Evolutionary conservation across 2,329 filamentous ascomycete species (phyloP).

Genomic region (Neofusicoccum laricinum): DNA sequence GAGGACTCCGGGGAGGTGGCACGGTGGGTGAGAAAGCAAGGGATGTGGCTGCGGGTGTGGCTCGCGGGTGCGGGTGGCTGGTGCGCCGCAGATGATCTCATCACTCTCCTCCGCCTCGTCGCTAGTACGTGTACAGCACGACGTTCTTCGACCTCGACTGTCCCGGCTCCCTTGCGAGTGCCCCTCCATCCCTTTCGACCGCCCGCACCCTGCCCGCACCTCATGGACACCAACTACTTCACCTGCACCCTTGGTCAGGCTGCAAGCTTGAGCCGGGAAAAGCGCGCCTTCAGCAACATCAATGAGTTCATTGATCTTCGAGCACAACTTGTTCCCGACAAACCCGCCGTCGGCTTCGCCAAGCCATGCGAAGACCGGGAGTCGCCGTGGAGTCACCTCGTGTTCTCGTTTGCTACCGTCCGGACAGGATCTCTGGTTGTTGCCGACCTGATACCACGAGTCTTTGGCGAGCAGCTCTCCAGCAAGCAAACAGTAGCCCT

Average conservation of each 20-base stretch:
- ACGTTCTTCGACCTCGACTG: no score
- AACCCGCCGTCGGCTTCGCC: slow-evolving; percentile 50
- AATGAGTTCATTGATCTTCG: slow-evolving; percentile 35
- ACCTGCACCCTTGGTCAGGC: slow-evolving; percentile 61
- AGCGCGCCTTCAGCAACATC: slow-evolving; percentile 22
- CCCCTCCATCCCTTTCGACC: no score
- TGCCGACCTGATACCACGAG: slow-evolving; percentile 29
- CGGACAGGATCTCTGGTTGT: slow-evolving; percentile 33
- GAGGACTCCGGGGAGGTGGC: no score
- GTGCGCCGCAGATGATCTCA: no score
- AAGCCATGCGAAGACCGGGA: slow-evolving; percentile 20
- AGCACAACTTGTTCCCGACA: slow-evolving; percentile 36
- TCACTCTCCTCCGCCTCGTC: no score
- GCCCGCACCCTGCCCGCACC: no score
- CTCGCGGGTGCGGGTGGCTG: no score
- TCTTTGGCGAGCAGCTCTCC: slow-evolving; percentile 19
- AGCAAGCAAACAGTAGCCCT: slow-evolving; percentile 46
- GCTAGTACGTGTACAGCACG: no score
- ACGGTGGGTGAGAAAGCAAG: no score
- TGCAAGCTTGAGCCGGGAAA: slow-evolving; percentile 31
- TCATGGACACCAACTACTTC: slow-evolving; percentile 50
- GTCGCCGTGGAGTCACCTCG: slow-evolving; percentile 25
- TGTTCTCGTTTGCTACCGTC: slow-evolving; percentile 39
- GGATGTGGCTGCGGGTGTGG: no score
- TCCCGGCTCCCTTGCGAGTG: no score